Evolutionary conservation across 768 basidiomycete genomes (phyloP), one percentile per base, ranked within the genome.

Genomic region (Favolaschia claudopus): DNA sequence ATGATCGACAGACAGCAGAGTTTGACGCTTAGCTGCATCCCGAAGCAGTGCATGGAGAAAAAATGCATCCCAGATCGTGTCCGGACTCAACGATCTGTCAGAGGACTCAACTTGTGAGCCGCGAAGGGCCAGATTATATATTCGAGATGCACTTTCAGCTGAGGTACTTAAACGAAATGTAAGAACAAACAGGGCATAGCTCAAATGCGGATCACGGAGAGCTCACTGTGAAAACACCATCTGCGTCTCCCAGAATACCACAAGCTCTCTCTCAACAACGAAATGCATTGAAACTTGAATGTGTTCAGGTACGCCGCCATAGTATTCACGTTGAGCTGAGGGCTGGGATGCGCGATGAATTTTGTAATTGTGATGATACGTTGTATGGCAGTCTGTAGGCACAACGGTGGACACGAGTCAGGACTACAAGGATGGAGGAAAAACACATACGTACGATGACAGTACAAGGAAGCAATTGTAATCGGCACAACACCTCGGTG

Each of bases 161-260:
- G 49, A 51, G 19, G 49, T 40, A 31, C 49, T 51, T n/a, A n/a
- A n/a, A n/a, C n/a, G n/a, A n/a, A n/a, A n/a, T n/a, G n/a, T n/a
- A n/a, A n/a, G n/a, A n/a, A n/a, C n/a, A n/a, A n/a, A n/a, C n/a
- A n/a, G n/a, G n/a, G n/a, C n/a, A n/a, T n/a, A n/a, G n/a, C n/a
- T n/a, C n/a, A n/a, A n/a, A n/a, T n/a, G n/a, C n/a, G n/a, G n/a
- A 28, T n/a, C 6, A 17, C 3, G 22, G 4, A 29, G n/a, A 6
- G 38, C 34, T 29, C 32, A 51, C 49, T 51, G 49, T 12, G 49
- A 51, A 40, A 39, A 32, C 7, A 51, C 19, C 49, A 51, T 51
- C 17, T 51, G 49, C 15, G 19, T 9, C 17, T 51, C 49, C 49
- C 49, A 51, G 15, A 51, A 29, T 7, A 31, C 37, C 19, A 15